phyloP scores from a whole-genome alignment of 805 yeast genomes.

The Pichia kluyveri region DNA sequence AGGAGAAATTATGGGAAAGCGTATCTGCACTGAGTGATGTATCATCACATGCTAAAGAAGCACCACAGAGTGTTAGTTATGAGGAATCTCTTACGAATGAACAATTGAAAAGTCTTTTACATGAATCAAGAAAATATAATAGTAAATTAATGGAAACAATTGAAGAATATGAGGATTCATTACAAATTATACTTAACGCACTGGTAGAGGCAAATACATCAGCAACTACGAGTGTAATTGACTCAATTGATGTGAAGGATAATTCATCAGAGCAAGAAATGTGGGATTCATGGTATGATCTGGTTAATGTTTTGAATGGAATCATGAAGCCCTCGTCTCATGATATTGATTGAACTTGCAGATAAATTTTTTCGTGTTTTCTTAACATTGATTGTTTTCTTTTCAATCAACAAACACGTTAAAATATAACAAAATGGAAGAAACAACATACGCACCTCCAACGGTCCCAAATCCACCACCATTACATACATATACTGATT shows the following conservation, averaged over 20 bases:
- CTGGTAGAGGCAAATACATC: background rate
- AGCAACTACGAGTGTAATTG: background rate
- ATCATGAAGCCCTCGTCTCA: background rate
- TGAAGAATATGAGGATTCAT: background rate
- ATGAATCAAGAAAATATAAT: background rate
- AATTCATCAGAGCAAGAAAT: background rate
- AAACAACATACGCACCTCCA: background rate
- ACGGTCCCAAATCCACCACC: constrained; percentile 2
- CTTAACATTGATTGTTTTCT: too few relatives aligned
- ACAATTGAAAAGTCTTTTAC: background rate
- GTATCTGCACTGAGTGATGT: background rate
- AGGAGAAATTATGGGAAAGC: background rate
- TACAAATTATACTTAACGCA: background rate
- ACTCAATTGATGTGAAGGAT: background rate
- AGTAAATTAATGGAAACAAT: background rate
- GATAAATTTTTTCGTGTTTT: background rate
- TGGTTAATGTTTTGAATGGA: background rate
- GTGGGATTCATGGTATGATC: background rate
- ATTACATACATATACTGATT: constrained; percentile 1
- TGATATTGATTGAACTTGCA: too few relatives aligned
- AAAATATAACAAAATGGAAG: background rate
- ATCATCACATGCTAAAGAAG: background rate
- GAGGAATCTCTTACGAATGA: background rate
- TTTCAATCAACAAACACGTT: too few relatives aligned
- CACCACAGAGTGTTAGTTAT: background rate